Base-by-base conservation (phyloP, 768 basidiomycete genomes). In the Mycena chlorophos region DNA sequence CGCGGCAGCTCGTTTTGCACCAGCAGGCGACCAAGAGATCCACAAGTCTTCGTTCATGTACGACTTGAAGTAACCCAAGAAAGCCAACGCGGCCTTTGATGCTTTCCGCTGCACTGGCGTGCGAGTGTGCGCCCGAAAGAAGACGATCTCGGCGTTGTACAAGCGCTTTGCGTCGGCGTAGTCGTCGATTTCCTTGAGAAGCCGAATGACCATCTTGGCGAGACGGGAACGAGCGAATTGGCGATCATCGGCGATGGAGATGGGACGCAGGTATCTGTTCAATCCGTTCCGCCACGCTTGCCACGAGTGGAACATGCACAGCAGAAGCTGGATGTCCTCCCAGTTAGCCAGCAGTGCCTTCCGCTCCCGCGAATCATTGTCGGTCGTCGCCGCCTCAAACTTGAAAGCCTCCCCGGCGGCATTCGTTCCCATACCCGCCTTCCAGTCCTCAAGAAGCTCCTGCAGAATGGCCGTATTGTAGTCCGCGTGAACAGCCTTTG, bases 301-400 rank as follows among this genome's bases (percentile, higher is more conserved):
- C 61, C 68, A 68, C 26, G 65, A 51, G 60, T 75, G 71, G 51
- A 75, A 73, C 26, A 66, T 67, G 61, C 74, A 74, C 1, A 74
- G 63, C 2, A 74, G 25, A 14, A 73, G 71, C 13, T 55, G 28
- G 45, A 72, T 53, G n/a, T 27, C 26, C 1, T 39, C 42, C 57
- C 58, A 68, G 49, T 49, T 58, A 22, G 23, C 23, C 14, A 52
- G 30, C 5, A 71, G 63, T 17, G 63, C 69, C 27, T 25, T 27
- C 2, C 64, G 61, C 49, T 72, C 69, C 3, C 63, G 51, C 3
- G 62, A 43, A 52, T 73, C 68, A 37, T 66, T 72, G 50, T 72
- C 69, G 1, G 71, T 73, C 25, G 34, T 66, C 12, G 51, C 71
- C 26, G 69, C 58, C 6, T 2, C 2, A 2, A 61, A 51, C 19